phyloP scores from a whole-genome alignment of 2,329 filamentous ascomycete genomes.

The Alternaria ventricosa region DNA sequence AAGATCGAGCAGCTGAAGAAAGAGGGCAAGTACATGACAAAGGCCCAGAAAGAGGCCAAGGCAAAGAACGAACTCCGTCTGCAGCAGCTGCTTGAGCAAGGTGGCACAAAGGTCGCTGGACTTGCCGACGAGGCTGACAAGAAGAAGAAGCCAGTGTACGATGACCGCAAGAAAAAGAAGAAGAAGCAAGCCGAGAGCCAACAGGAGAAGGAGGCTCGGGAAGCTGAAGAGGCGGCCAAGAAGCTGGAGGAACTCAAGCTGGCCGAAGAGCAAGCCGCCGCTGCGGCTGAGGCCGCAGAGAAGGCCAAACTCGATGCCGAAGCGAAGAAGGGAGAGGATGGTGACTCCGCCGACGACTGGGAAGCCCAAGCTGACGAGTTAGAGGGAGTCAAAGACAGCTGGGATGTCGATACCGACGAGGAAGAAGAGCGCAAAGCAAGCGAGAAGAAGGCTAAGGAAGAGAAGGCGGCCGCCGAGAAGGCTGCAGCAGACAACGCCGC shows the following conservation, averaged over 20 bases:
- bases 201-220: slow-evolving; percentile 52
- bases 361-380: slow-evolving; percentile 78
- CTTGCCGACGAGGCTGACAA: slow-evolving; percentile 67
- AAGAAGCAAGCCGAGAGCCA: slow-evolving; percentile 67
- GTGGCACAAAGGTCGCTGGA: slow-evolving; percentile 66
- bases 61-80: slow-evolving; percentile 78
- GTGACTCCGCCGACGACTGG: slow-evolving; percentile 79
- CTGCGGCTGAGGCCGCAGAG: slow-evolving; percentile 77
- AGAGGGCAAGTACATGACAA: slow-evolving; percentile 85
- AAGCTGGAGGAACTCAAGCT: slow-evolving; percentile 62
- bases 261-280: slow-evolving; percentile 72
- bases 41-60: slow-evolving; percentile 84
- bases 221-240: slow-evolving; percentile 63
- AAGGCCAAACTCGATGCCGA: slow-evolving; percentile 60
- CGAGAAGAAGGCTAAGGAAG: slow-evolving; percentile 30
- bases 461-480: slow-evolving; percentile 38
- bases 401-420: slow-evolving; percentile 85
- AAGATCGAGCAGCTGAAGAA: slow-evolving; percentile 86
- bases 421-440: slow-evolving; percentile 60
- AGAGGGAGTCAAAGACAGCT: slow-evolving; percentile 87
- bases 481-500: slow-evolving; percentile 34
- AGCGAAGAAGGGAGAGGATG: slow-evolving; percentile 68
- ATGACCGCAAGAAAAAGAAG: slow-evolving; percentile 81
- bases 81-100: slow-evolving; percentile 83
- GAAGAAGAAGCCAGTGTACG: slow-evolving; percentile 79